Conservation (phyloP, 768 basidiomycete genomes). For the Stropharia rugosoannulata region DNA sequence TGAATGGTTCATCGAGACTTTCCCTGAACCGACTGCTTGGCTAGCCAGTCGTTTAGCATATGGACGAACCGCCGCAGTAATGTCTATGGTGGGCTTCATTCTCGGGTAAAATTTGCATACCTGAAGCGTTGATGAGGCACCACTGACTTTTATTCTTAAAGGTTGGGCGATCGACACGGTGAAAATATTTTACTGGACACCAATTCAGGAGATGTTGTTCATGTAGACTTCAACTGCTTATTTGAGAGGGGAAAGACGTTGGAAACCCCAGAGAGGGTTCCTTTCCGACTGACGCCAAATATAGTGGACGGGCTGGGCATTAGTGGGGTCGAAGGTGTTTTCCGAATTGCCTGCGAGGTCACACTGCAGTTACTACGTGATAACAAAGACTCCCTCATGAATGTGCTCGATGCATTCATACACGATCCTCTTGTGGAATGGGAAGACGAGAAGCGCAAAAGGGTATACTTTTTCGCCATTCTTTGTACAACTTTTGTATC, state of each 20-base stretch:
- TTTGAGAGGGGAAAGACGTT: conserved; percentile 94
- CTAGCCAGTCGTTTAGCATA: conserved; percentile 85
- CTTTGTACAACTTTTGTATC: background rate
- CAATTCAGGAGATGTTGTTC: conserved; percentile 87
- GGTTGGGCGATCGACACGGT: conserved; percentile 91
- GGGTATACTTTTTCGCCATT: conserved; percentile 34
- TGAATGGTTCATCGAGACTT: conserved; percentile 96
- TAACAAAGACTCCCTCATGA: conserved; percentile 93
- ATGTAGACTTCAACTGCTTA: conserved; percentile 97
- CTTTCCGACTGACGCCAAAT: conserved; percentile 94
- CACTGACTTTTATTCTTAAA: conserved; percentile 37
- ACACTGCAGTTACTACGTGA: conserved; percentile 83
- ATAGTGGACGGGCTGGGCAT: conserved; percentile 90
- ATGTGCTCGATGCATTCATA: conserved; percentile 93
- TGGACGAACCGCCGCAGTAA: conserved; percentile 89
- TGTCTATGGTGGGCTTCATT: conserved; percentile 98
- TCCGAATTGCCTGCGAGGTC: conserved; percentile 88
- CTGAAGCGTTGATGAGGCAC: background rate
- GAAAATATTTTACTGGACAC: conserved; percentile 95
- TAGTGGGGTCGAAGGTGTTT: conserved; percentile 90
- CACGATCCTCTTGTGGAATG: conserved; percentile 98
- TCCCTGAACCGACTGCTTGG: conserved; percentile 97
- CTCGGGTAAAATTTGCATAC: conserved; percentile 62
- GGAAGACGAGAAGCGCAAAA: conserved; percentile 77
- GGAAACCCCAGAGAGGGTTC: conserved; percentile 88